A percentile compares a stretch with the other conserved stretches of the same genome.
Conservation (phyloP, 176 grass and related monocot species). For the Hsuehochloa calcarea region DNA sequence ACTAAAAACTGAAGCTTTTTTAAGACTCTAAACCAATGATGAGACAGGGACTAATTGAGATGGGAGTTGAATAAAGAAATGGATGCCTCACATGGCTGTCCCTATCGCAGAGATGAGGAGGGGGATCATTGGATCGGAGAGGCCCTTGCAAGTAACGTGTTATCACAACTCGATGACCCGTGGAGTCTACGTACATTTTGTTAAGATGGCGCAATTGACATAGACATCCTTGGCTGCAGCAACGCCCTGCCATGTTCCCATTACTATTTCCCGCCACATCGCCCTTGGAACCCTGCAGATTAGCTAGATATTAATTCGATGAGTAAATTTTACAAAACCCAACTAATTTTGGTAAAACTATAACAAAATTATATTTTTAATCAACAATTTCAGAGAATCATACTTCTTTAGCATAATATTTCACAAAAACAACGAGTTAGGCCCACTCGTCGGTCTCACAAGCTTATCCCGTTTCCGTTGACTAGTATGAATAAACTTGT, state of each 20-base stretch:
- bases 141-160: slow-evolving; percentile 42
- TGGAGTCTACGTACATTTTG: slow-evolving; percentile 45
- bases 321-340: too few relatives aligned
- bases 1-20: not conserved
- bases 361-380: too few relatives aligned
- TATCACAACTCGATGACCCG: not conserved
- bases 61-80: slow-evolving; percentile 37
- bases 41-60: slow-evolving; percentile 33
- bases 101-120: slow-evolving; percentile 3
- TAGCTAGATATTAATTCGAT: not conserved
- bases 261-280: not conserved
- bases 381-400: too few relatives aligned
- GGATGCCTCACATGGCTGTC: slow-evolving; percentile 46
- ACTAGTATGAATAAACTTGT: too few relatives aligned
- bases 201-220: slow-evolving; percentile 39
- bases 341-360: too few relatives aligned
- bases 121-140: slow-evolving; percentile 22
- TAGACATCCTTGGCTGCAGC: slow-evolving; percentile 13
- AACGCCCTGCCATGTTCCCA: not conserved
- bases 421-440: too few relatives aligned
- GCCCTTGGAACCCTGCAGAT: not conserved
- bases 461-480: too few relatives aligned
- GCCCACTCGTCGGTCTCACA: too few relatives aligned
- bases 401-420: too few relatives aligned
- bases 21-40: slow-evolving; percentile 39